Conservation (phyloP, 495 filamentous ascomycete species). For the Pyronema domesticum region DNA sequence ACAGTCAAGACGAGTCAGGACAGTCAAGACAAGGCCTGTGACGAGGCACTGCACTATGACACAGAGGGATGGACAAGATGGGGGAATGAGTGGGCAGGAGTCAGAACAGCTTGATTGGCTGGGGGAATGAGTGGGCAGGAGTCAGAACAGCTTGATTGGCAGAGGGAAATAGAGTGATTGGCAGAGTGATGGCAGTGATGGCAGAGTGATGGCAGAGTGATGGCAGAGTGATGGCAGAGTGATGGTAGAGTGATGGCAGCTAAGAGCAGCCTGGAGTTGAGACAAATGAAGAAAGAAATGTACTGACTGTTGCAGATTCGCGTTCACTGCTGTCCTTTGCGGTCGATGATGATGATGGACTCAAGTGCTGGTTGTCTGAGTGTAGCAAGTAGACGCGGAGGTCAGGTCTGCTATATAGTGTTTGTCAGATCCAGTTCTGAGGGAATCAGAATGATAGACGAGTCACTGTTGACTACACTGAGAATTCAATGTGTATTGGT, state of each 20-base stretch:
- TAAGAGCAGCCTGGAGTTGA: not conserved
- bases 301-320: not conserved
- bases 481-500: not conserved
- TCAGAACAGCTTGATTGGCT: not conserved
- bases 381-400: constrained; percentile 21
- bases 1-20: not conserved
- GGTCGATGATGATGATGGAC: not conserved
- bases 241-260: too few species aligned
- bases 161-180: not conserved
- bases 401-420: constrained; percentile 2
- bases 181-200: too few species aligned
- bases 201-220: too few species aligned
- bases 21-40: not conserved
- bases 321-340: not conserved
- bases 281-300: not conserved
- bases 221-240: too few species aligned
- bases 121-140: not conserved
- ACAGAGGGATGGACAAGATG: not conserved
- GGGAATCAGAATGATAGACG: not conserved
- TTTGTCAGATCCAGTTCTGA: constrained; percentile 1
- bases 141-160: not conserved
- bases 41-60: not conserved
- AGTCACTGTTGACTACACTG: not conserved
- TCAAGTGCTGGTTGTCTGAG: constrained; percentile 9
- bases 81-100: not conserved